These are phyloP conservation scores for Zymoseptoria ardabiliae DNA, from an alignment of 2,329 filamentous ascomycete genomes.

Conservation along the genomic window DNA sequence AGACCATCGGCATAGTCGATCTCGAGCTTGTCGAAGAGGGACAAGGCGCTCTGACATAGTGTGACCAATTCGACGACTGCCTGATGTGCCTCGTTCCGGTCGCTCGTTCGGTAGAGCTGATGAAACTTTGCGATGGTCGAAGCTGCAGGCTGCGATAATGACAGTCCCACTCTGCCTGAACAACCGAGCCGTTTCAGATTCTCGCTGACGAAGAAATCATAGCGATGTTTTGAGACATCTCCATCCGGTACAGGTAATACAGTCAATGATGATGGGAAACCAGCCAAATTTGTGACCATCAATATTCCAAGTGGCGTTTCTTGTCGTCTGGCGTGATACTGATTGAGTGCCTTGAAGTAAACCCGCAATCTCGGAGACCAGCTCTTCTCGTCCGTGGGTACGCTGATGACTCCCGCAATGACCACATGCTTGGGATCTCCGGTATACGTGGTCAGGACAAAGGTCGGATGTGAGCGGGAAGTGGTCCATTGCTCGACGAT, in stretches of 20 bases:
- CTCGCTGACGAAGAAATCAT: constrained; percentile 88
- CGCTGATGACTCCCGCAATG: constrained; percentile 70
- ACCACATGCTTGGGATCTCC: constrained; percentile 74
- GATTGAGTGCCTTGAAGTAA: constrained; percentile 79
- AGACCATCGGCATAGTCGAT: constrained; percentile 85
- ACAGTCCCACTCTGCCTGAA: constrained; percentile 80
- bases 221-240: constrained; percentile 70
- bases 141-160: constrained; percentile 65
- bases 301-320: constrained; percentile 76
- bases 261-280: constrained; percentile 83
- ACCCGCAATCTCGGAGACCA: constrained; percentile 75
- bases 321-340: constrained; percentile 77
- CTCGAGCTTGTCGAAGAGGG: constrained; percentile 81
- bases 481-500: constrained; percentile 97
- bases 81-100: constrained; percentile 68
- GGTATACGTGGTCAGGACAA: constrained; percentile 87
- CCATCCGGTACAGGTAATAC: constrained; percentile 88
- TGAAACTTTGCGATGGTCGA: constrained; percentile 87
- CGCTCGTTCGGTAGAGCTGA: constrained; percentile 80
- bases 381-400: constrained; percentile 68
- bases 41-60: constrained; percentile 80
- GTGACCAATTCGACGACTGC: constrained; percentile 85
- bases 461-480: constrained; percentile 80
- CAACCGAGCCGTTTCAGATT: constrained; percentile 87
- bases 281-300: constrained; percentile 90